These are phyloP conservation scores for Oryza rufipogon DNA, from an alignment of 176 grass and related monocot species.

Conservation along the genomic window DNA sequence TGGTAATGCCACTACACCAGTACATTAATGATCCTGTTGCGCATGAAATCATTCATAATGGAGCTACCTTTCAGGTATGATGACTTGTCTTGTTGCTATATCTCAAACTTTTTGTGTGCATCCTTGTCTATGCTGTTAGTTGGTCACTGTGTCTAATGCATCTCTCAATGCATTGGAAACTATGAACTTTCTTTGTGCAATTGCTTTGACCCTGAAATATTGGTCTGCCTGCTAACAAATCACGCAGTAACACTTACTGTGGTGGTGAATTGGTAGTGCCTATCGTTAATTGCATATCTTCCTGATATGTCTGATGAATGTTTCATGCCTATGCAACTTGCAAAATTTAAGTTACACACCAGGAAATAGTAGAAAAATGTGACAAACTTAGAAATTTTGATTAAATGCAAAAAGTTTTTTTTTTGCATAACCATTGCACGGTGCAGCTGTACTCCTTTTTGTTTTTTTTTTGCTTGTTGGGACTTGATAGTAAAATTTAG, in stretches of 20 bases:
- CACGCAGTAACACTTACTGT: not conserved
- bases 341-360: not conserved
- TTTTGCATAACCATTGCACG: not conserved
- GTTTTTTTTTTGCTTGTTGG: not conserved
- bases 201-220: not conserved
- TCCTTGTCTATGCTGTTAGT: not conserved
- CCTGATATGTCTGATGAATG: conserved; percentile 6
- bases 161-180: not conserved
- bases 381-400: not conserved
- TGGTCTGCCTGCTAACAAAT: not conserved
- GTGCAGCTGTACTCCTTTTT: not conserved
- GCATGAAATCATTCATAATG: conserved; percentile 98
- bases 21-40: conserved; percentile 86
- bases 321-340: not conserved
- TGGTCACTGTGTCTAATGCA: not conserved
- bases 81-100: too few species aligned
- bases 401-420: not conserved
- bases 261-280: not conserved
- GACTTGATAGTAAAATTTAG: not conserved
- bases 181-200: not conserved
- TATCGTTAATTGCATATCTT: conserved; percentile 16
- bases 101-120: too few species aligned
- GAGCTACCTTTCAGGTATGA: conserved; percentile 94
- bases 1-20: conserved; percentile 90
- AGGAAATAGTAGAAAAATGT: not conserved